Evolutionary conservation across 106 monocot species (phyloP).

Genomic region (Gastrodia elata): DNA sequence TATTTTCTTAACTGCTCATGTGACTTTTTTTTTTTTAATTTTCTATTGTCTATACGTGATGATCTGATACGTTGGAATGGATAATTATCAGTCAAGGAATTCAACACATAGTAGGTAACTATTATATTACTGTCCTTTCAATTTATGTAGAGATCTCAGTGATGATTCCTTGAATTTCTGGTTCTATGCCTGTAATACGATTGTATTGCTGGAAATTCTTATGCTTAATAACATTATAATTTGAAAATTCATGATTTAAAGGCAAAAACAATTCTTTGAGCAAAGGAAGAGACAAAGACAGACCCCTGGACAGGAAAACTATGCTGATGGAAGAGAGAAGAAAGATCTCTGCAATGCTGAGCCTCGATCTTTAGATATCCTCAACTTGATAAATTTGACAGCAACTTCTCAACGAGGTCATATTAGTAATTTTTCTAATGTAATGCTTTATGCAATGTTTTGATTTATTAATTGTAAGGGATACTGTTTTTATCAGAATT

Average conservation of each 20-base stretch:
- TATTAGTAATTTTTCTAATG: neutral
- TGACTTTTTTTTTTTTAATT: slow-evolving; percentile 2
- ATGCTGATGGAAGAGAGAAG: slow-evolving; percentile 15
- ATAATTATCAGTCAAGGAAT: slow-evolving; percentile 47
- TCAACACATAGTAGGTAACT: slow-evolving; percentile 48
- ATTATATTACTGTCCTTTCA: neutral
- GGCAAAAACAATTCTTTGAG: slow-evolving; percentile 74
- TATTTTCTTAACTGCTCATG: neutral
- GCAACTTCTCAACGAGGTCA: slow-evolving; percentile 19
- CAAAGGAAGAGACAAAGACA: slow-evolving; percentile 54
- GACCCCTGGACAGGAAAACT: slow-evolving; percentile 13
- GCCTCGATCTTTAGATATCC: slow-evolving; percentile 49
- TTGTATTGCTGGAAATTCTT: neutral
- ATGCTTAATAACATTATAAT: slow-evolving; percentile 5
- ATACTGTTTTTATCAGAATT: neutral
- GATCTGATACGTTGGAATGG: slow-evolving; percentile 11
- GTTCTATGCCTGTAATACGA: neutral
- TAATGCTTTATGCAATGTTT: neutral
- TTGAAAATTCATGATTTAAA: slow-evolving; percentile 12
- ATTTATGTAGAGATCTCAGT: neutral
- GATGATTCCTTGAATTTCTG: neutral
- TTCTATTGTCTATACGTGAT: slow-evolving; percentile 8
- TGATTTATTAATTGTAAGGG: neutral
- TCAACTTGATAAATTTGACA: slow-evolving; percentile 42
- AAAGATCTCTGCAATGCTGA: slow-evolving; percentile 14